These are phyloP conservation scores for Polytolypa hystricis DNA, from an alignment of 2,329 filamentous ascomycete genomes.

Conservation along the genomic window DNA sequence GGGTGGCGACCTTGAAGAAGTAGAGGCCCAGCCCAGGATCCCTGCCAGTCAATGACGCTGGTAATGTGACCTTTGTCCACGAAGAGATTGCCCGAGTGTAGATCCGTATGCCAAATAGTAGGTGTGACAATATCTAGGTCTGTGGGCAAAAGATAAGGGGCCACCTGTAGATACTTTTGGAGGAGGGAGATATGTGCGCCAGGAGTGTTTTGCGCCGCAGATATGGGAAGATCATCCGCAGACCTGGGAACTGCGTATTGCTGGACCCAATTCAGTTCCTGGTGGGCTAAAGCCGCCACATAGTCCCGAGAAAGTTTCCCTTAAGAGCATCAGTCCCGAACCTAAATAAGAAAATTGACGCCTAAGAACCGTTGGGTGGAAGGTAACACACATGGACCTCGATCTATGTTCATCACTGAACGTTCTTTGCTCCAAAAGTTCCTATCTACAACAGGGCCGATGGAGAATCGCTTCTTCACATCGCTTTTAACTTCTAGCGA, in stretches of 20 bases:
- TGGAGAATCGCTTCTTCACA: constrained; percentile 20
- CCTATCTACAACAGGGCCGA: constrained; percentile 26
- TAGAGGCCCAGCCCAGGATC: constrained; percentile 21
- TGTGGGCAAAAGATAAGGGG: constrained; percentile 21
- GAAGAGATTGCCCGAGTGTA: constrained; percentile 31
- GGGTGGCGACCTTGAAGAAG: constrained; percentile 13
- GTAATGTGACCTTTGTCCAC: constrained; percentile 24
- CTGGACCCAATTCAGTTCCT: constrained; percentile 26
- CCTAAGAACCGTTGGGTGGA: not conserved
- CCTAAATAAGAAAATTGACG: constrained; percentile 10
- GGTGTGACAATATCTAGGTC: constrained; percentile 15
- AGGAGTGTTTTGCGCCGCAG: constrained; percentile 20
- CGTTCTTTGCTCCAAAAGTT: constrained; percentile 28
- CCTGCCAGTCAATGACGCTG: constrained; percentile 35
- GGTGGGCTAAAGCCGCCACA: constrained; percentile 20
- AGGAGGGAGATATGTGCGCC: constrained; percentile 23
- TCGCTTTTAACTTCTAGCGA: constrained; percentile 17
- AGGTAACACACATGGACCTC: constrained; percentile 29
- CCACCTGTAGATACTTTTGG: constrained; percentile 22
- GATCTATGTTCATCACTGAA: constrained; percentile 24
- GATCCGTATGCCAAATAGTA: constrained; percentile 30
- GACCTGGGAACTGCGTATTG: constrained; percentile 17
- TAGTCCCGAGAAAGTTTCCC: constrained; percentile 25
- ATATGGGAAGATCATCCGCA: constrained; percentile 16
- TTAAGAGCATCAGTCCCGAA: constrained; percentile 12